Evolutionary conservation across 83 land plant species (phyloP).

Genomic region (Picea engelmannii): DNA sequence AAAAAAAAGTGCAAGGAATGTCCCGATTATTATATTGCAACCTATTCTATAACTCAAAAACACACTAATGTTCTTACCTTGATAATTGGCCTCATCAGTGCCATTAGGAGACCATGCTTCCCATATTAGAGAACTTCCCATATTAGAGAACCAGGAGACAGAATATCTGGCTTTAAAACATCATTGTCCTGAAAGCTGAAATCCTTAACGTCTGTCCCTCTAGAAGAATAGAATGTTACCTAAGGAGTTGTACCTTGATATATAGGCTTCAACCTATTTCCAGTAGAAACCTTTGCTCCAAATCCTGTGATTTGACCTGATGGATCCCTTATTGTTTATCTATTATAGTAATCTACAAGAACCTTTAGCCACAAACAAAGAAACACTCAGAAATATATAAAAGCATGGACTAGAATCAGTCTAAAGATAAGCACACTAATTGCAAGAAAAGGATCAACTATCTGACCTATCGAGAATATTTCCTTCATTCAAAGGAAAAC

Average conservation of each 20-base stretch:
- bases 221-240: conserved; percentile 86
- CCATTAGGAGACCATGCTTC: conserved; percentile 96
- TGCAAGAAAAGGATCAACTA: background rate
- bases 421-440: background rate
- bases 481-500: background rate
- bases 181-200: conserved; percentile 83
- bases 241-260: conserved; percentile 74
- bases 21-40: background rate
- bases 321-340: conserved; percentile 65
- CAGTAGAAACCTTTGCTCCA: conserved; percentile 66
- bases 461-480: background rate
- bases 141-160: conserved; percentile 92
- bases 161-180: conserved; percentile 88
- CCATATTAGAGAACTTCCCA: conserved; percentile 98
- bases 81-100: conserved; percentile 77
- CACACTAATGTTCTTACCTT: conserved; percentile 43
- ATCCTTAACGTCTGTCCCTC: conserved; percentile 92
- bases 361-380: conserved; percentile 34
- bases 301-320: conserved; percentile 60
- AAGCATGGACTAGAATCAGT: no score
- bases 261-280: conserved; percentile 67
- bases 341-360: conserved; percentile 33
- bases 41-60: background rate
- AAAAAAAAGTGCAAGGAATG: background rate
- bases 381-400: background rate